Evolutionary conservation across 345 rosid species (phyloP).

Genomic region (Eucalyptus erythrocorys): DNA sequence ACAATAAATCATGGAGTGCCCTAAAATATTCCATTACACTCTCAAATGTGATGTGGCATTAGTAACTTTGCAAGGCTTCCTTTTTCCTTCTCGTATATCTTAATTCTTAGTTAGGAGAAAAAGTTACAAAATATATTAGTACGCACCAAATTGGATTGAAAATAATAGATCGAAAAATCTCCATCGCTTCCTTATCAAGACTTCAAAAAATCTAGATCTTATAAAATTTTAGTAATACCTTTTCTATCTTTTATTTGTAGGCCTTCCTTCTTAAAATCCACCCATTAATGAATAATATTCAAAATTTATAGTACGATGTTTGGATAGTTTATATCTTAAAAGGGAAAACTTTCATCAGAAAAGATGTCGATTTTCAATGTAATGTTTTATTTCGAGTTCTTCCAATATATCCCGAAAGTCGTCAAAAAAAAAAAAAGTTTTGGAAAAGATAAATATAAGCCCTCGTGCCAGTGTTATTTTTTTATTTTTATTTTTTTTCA

Average conservation of each 20-base stretch:
- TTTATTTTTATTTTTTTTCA: no score
- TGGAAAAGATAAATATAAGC: not conserved
- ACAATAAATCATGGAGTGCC: no score
- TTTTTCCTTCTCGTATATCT: no score
- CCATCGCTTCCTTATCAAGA: rapidly evolving
- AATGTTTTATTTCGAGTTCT: not conserved
- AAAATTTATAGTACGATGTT: not conserved
- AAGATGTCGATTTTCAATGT: rapidly evolving
- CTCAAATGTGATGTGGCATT: not conserved
- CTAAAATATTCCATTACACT: rapidly evolving
- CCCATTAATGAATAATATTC: not conserved
- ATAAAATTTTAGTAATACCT: no score
- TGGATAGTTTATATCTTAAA: not conserved
- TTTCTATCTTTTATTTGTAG: not conserved
- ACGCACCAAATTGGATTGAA: no score
- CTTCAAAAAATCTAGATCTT: no score
- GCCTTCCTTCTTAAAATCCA: not conserved
- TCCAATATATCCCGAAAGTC: no score
- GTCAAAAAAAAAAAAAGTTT: no score
- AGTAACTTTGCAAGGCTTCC: no score
- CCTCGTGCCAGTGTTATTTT: not conserved
- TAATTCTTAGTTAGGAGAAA: no score
- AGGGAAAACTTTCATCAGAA: no score
- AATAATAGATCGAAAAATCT: rapidly evolving
- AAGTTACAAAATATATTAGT: no score